These are phyloP conservation scores for Erysimum cheiranthoides DNA, from an alignment of 345 rosid species.

Conservation along the genomic window DNA sequence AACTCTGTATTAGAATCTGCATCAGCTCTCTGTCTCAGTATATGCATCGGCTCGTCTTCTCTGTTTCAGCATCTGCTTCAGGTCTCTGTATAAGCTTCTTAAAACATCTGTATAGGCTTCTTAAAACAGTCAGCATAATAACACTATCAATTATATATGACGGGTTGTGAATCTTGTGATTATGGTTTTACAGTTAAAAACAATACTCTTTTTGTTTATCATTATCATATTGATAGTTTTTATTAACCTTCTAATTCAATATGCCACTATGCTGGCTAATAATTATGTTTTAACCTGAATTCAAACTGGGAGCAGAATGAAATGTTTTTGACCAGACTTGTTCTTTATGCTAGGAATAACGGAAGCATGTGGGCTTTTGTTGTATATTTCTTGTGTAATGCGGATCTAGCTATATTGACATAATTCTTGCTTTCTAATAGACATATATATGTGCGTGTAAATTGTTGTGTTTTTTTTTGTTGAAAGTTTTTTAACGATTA, in stretches of 20 bases:
- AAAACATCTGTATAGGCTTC: no score
- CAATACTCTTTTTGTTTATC: background rate
- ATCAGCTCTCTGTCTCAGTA: no score
- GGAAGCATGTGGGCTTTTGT: background rate
- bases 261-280: background rate
- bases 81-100: no score
- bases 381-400: conserved; percentile 3
- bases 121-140: no score
- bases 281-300: background rate
- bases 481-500: no score
- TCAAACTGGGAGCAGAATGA: background rate
- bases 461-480: background rate
- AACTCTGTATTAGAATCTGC: no score
- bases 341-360: background rate
- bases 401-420: background rate
- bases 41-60: no score
- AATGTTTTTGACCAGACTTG: background rate
- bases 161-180: background rate
- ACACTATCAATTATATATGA: no score
- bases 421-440: background rate
- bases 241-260: background rate
- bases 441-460: background rate
- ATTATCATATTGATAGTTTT: background rate
- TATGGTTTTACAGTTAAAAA: background rate
- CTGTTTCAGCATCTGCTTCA: no score